A percentile compares a stretch with the other conserved stretches of the same genome.
phyloP scores from a whole-genome alignment of 2,329 filamentous ascomycete species.

The Penicillium sp. region DNA sequence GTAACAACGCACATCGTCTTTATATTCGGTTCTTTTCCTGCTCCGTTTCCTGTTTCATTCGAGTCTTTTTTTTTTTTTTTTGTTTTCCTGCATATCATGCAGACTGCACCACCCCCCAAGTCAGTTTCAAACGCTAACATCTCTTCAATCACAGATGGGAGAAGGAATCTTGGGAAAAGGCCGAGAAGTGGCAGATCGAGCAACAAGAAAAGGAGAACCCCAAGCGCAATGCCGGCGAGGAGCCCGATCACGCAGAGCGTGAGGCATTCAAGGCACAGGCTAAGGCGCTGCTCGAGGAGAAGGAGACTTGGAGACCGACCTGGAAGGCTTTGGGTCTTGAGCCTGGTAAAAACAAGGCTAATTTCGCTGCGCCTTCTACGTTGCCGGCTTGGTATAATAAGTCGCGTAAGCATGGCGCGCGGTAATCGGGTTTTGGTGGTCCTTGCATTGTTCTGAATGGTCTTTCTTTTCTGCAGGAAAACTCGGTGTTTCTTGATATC shows the following conservation, averaged over 20 bases:
- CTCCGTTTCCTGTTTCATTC: background rate
- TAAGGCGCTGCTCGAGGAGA: slow-evolving; percentile 57
- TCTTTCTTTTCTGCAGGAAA: slow-evolving; percentile 11
- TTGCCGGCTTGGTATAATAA: slow-evolving; percentile 5
- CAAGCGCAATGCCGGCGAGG: slow-evolving; percentile 30
- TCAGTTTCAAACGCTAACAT: slow-evolving; percentile 9
- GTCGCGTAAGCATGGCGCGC: slow-evolving; percentile 13
- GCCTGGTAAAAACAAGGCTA: slow-evolving; percentile 22
- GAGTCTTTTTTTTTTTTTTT: slow-evolving; percentile 5
- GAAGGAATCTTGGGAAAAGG: slow-evolving; percentile 54
- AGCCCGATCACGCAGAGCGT: slow-evolving; percentile 30
- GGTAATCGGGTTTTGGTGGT: slow-evolving; percentile 7
- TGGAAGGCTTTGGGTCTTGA: slow-evolving; percentile 45
- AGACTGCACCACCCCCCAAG: background rate
- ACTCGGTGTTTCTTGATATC: slow-evolving; percentile 16
- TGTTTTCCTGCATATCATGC: background rate
- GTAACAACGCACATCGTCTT: slow-evolving; percentile 25
- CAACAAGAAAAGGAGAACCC: slow-evolving; percentile 37
- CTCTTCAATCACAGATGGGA: slow-evolving; percentile 52
- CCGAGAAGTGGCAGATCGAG: slow-evolving; percentile 41
- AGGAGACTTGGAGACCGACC: slow-evolving; percentile 58
- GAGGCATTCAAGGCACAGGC: slow-evolving; percentile 57
- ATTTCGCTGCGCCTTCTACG: slow-evolving; percentile 1
- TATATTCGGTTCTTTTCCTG: background rate
- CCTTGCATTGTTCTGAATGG: slow-evolving; percentile 15